Evolutionary conservation across 2,329 filamentous ascomycete species (phyloP), one percentile per base, ranked within the genome.

Genomic region (Cordyceps tenuipes): DNA sequence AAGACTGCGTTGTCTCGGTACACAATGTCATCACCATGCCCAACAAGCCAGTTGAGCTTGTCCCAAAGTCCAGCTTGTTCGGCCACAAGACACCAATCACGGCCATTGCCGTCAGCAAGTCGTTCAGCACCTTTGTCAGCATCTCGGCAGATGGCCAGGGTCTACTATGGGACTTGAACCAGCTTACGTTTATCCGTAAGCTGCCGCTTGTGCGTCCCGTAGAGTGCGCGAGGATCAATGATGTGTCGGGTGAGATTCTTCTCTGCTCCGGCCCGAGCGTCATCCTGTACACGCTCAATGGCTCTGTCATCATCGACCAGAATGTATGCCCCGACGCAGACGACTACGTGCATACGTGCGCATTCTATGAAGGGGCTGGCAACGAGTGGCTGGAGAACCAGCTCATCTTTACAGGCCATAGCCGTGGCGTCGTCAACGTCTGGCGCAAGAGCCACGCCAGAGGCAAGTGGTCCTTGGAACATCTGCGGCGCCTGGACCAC

Each of bases 81-180:
- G 94, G 93, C 0, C 94, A 99, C 75, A 90, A 91, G 69, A 86
- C 85, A 0, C 86, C 92, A 0, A 89, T 97, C 17, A 90, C 85
- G 2, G 84, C 85, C 1, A 86, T 99, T 52, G 90, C 92, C 0
- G 87, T 93, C 2, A 95, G 90, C 44, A 88, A 91, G 63, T 89
- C 91, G 0, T 95, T 97, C 71, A 92, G 90, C 68, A 89, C 91
- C 0, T 84, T 99, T 57, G 80, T 97, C 3, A 95, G 91, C 1
- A 88, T 89, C 1, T 92, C 89, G 0, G 81, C 82, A 0, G 90
- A 96, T 68, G 92, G 92, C 0, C 86, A 90, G 44, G 86, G 92
- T 12, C 86, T 96, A 68, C 78, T 97, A 3, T 99, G 94, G 94
- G 94, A 97, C 71, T 80, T 99, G 4, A 99, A 97, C 71, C 85